Evolutionary conservation across 2,329 filamentous ascomycete species (phyloP), one percentile per base, ranked within the genome.

Genomic region (Aplosporella prunicola): DNA sequence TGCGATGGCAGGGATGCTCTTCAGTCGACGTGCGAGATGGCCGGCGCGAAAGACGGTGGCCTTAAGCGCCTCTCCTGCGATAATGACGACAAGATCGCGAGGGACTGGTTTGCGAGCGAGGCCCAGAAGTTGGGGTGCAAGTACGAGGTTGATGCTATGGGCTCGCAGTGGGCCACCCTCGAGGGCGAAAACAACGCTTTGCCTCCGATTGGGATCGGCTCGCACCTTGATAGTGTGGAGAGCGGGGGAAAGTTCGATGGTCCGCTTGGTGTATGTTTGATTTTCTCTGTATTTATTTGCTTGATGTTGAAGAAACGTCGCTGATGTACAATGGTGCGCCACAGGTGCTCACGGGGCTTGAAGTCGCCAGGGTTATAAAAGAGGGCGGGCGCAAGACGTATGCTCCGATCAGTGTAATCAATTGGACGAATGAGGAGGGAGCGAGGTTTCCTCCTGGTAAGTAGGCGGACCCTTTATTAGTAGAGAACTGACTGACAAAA

Each of bases 201-300:
- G 20, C 32, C 45, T 15, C 47, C 51, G n/a, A 55, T 56, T 43
- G 53, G 41, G 9, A 53, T 55, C 48, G 52, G 52, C 2, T 54
- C 50, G 9, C 44, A 46, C 25, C 45, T 47, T 9, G 45, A 46
- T 17, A 45, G 37, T 4, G 38, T 43, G 30, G 42, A 41, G 51
- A 45, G 37, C 11, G 44, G 45, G 3, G 45, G 45, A 8, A 40
- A 41, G 16, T 46, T 43, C 28, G 45, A 48, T 24, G 44, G 45
- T 6, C 43, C 43, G 8, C 32, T 46, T 6, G 45, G 44, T 15
- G 52, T 44, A 32, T 11, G 30, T 14, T 6, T 5, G 14, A 8
- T 8, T 6, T 8, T 16, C 13, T 4, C 4, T 9, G 26, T 11
- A 2, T 10, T 5, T 3, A n/a, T 14, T 29, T 29, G 27, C 27